These are phyloP conservation scores for Penicillium expansum DNA, from an alignment of 2,329 filamentous ascomycete species.

Conservation along the genomic window DNA sequence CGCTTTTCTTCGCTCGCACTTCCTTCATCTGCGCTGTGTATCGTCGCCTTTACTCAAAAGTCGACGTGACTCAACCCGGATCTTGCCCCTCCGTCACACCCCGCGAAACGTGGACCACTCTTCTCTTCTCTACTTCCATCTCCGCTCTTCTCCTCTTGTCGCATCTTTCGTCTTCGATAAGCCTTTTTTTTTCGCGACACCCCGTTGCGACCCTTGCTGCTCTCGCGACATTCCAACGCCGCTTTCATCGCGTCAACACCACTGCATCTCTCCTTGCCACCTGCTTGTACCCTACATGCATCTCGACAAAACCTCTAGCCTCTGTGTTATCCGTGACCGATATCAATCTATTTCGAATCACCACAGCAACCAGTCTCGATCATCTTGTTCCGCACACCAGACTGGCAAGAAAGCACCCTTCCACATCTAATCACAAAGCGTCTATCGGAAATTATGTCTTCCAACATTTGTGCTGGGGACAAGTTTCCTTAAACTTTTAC, in stretches of 20 bases:
- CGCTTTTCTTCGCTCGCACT: neutral
- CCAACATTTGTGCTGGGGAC: slow-evolving; percentile 22
- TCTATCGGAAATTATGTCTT: slow-evolving; percentile 25
- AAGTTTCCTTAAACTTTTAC: slow-evolving; percentile 29
- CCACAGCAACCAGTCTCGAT: neutral
- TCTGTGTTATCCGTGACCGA: neutral
- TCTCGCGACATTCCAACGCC: slow-evolving; percentile 17
- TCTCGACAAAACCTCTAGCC: neutral
- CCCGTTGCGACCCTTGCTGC: neutral
- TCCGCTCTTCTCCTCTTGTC: slow-evolving; percentile 1
- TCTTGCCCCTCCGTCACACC: slow-evolving; percentile 16
- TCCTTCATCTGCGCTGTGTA: neutral
- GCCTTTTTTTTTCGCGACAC: neutral
- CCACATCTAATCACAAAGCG: slow-evolving; percentile 5
- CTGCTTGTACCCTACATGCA: slow-evolving; percentile 2
- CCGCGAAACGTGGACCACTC: slow-evolving; percentile 23
- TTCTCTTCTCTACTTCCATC: slow-evolving; percentile 11
- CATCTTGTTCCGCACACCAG: neutral
- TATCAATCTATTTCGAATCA: neutral
- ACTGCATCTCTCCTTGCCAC: slow-evolving; percentile 5
- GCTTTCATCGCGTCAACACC: slow-evolving; percentile 18
- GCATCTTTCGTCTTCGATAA: neutral
- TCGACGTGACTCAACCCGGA: slow-evolving; percentile 23
- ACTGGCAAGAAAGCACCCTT: slow-evolving; percentile 4
- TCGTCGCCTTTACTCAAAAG: neutral